Conservation (phyloP, 352 stramenopile genomes). For the Phytophthora constricta region DNA sequence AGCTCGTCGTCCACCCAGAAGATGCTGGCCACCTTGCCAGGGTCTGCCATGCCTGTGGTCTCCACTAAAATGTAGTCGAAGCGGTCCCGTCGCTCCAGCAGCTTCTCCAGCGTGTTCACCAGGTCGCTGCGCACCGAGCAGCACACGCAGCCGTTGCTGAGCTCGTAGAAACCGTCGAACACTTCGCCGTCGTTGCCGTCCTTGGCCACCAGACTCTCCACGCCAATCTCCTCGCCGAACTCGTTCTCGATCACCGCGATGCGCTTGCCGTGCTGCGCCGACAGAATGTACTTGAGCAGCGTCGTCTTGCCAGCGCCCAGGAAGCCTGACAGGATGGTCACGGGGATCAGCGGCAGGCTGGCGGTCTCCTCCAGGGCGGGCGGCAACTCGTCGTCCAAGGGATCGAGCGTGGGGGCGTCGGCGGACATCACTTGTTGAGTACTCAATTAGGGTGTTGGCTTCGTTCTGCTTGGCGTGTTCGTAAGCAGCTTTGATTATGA, state of each 20-base stretch:
- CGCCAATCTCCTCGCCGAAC: slow-evolving; percentile 96
- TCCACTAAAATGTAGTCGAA: slow-evolving; percentile 96
- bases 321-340: slow-evolving; percentile 97
- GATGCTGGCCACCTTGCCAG: slow-evolving; percentile 94
- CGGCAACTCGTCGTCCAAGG: slow-evolving; percentile 4
- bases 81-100: slow-evolving; percentile 81
- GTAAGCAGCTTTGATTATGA: too few relatives aligned
- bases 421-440: neutral
- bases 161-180: slow-evolving; percentile 93
- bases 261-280: slow-evolving; percentile 90
- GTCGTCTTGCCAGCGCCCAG: slow-evolving; percentile 97
- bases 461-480: too few relatives aligned
- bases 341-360: slow-evolving; percentile 58
- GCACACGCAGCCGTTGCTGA: slow-evolving; percentile 98
- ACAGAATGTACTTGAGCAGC: slow-evolving; percentile 97
- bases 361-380: slow-evolving; percentile 17
- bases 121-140: slow-evolving; percentile 96
- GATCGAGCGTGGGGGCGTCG: slow-evolving; percentile 16
- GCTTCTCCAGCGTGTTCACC: slow-evolving; percentile 79
- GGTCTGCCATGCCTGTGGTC: slow-evolving; percentile 94
- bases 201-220: slow-evolving; percentile 93
- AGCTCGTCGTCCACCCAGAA: slow-evolving; percentile 97
- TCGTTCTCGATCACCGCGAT: slow-evolving; percentile 99
- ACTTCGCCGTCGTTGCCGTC: slow-evolving; percentile 65
- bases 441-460: too few relatives aligned